Evolutionary conservation across 2,329 filamentous ascomycete species (phyloP).

Genomic region (Scleromitrula shiraiana): DNA sequence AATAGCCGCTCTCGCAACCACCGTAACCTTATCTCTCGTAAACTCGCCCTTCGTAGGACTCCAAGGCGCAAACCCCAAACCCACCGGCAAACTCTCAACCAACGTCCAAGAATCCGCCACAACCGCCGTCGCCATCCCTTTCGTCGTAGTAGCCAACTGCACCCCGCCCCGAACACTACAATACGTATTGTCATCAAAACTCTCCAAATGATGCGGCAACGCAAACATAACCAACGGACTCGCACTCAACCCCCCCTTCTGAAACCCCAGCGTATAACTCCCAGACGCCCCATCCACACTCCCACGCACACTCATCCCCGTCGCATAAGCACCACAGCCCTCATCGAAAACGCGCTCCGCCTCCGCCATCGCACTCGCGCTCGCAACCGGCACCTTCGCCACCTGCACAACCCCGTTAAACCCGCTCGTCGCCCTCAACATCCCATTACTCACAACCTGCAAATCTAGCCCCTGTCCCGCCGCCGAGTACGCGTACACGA

Average conservation of each 20-base stretch:
- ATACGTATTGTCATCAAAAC: slow-evolving; percentile 51
- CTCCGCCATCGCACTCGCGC: slow-evolving; percentile 30
- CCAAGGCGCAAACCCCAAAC: slow-evolving; percentile 77
- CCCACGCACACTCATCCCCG: slow-evolving; percentile 56
- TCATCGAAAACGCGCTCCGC: slow-evolving; percentile 66
- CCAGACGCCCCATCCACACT: slow-evolving; percentile 51
- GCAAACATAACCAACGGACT: slow-evolving; percentile 73
- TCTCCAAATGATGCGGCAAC: slow-evolving; percentile 75
- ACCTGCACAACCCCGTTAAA: slow-evolving; percentile 80
- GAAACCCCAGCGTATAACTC: slow-evolving; percentile 65
- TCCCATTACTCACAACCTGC: slow-evolving; percentile 55
- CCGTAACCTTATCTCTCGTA: slow-evolving; percentile 38
- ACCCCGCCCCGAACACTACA: neutral
- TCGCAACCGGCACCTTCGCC: slow-evolving; percentile 74
- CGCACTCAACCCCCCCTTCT: slow-evolving; percentile 56
- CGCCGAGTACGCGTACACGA: slow-evolving; percentile 64
- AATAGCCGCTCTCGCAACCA: slow-evolving; percentile 51
- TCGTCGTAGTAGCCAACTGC: slow-evolving; percentile 68
- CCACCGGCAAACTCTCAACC: slow-evolving; percentile 62
- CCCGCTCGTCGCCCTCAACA: slow-evolving; percentile 53
- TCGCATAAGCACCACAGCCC: slow-evolving; percentile 68
- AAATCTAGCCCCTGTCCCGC: slow-evolving; percentile 57
- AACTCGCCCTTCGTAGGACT: slow-evolving; percentile 40
- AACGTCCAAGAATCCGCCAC: slow-evolving; percentile 70
- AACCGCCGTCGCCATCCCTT: slow-evolving; percentile 69